Evolutionary conservation across 2,329 filamentous ascomycete species (phyloP), one percentile per base, ranked within the genome.

Genomic region (Grosmannia huntii): DNA sequence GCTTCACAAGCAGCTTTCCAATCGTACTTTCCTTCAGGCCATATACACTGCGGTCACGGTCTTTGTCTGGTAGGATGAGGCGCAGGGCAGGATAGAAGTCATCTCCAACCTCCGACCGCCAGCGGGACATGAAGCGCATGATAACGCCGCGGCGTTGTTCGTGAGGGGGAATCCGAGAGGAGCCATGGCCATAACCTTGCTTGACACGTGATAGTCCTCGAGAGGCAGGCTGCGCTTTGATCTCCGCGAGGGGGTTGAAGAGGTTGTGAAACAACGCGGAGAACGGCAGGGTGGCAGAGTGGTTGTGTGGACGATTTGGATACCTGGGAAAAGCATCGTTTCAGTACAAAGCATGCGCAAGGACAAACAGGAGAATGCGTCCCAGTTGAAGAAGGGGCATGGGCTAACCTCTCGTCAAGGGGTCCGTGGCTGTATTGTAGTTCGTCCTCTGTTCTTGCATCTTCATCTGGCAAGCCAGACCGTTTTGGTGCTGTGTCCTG

Each of bases 61-160:
- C 94, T 68, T 95, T 95, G 66, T 95, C 90, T 0, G 92, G 91
- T 4, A 96, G 78, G 59, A 97, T 96, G 53, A 99, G 80, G 23
- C 94, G 85, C 70, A 99, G 81, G 1, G 90, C 92, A 0, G 94
- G 94, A 68, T 94, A 97, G 65, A 99, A 89, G 70, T 99, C 94
- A 64, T 89, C 76, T 28, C 94, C 94, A 25, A 96, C 91, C 61
- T 96, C 85, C 58, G 83, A 83, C 46, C 91, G 83, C 94, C 94
- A 99, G 69, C 83, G 80, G 16, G 81, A 80, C 64, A 99, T 89
- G 73, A 96, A 99, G 9, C 86, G 79, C 58, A 91, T 83, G 62
- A 99, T 90, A 63, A 96, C 87, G 65, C 84, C 82, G 0, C 87
- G 82, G 44, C 90, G 83, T 61, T 87, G 81, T 68, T 96, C 90